A percentile compares a stretch with the other conserved stretches of the same genome.
These are phyloP conservation scores for Wickerhamomyces chaumierensis DNA, from an alignment of 805 yeast species.

Conservation along the genomic window DNA sequence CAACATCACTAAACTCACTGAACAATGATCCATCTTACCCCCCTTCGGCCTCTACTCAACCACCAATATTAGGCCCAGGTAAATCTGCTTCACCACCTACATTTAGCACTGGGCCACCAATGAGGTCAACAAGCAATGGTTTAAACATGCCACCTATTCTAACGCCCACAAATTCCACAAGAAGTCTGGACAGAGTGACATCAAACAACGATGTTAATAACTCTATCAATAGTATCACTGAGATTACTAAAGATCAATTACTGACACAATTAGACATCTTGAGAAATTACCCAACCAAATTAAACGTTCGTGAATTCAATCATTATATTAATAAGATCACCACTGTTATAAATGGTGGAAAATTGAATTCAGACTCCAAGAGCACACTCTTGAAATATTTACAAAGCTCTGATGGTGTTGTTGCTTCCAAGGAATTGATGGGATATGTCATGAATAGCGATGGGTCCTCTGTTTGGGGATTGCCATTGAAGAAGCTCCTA, in stretches of 20 bases:
- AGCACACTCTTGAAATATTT: slow-evolving; percentile 15
- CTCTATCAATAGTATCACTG: neutral
- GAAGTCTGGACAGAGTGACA: too few relatives aligned
- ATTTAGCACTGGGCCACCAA: too few relatives aligned
- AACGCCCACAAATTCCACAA: too few relatives aligned
- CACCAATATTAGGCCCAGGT: too few relatives aligned
- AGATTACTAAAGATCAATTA: slow-evolving; percentile 11
- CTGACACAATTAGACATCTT: slow-evolving; percentile 16
- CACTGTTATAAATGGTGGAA: slow-evolving; percentile 15
- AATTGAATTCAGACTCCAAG: slow-evolving; percentile 19
- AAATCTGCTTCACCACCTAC: too few relatives aligned
- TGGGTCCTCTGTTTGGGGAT: slow-evolving; percentile 55
- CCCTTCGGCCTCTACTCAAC: too few relatives aligned
- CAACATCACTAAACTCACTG: slow-evolving; percentile 3
- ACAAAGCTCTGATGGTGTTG: slow-evolving; percentile 9
- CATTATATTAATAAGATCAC: slow-evolving; percentile 33
- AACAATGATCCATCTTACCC: too few relatives aligned
- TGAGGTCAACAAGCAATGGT: too few relatives aligned
- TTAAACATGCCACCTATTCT: too few relatives aligned
- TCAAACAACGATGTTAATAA: too few relatives aligned
- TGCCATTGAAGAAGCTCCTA: slow-evolving; percentile 48
- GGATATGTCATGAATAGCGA: slow-evolving; percentile 47
- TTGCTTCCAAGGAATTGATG: slow-evolving; percentile 25
- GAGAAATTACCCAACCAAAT: slow-evolving; percentile 17
- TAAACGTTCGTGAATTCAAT: slow-evolving; percentile 30